Evolutionary conservation across 371 early-diverging fungal species (phyloP).

Genomic region (Mucor sp.): DNA sequence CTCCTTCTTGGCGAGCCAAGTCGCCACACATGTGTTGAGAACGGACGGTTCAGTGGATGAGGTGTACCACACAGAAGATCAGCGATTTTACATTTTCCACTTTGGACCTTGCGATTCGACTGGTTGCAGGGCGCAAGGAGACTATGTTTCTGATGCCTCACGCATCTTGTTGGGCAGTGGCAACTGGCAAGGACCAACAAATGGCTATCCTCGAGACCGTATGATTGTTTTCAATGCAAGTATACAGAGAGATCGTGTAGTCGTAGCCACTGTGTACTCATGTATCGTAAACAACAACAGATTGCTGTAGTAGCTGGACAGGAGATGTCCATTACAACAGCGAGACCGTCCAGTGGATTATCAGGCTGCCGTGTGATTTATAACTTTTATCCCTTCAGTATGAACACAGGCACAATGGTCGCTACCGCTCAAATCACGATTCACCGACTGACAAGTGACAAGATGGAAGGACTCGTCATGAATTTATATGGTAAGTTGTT

Average conservation of each 20-base stretch:
- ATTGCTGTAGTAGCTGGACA: not conserved
- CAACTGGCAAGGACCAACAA: not conserved
- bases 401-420: not conserved
- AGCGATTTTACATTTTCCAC: not conserved
- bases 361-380: not conserved
- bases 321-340: not conserved
- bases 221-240: not conserved
- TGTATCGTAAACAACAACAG: too few species aligned
- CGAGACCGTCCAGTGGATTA: not conserved
- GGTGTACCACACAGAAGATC: not conserved
- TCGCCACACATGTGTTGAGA: not conserved
- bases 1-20: not conserved
- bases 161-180: not conserved
- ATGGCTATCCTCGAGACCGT: not conserved
- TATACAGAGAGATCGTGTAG: not conserved
- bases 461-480: not conserved
- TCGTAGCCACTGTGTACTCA: too few species aligned
- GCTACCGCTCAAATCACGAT: not conserved
- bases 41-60: not conserved
- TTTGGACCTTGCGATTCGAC: not conserved
- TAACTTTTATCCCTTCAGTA: not conserved
- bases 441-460: not conserved
- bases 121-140: not conserved
- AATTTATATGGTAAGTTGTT: not conserved
- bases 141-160: not conserved